phyloP scores from a whole-genome alignment of 176 grass and related monocot species.

The Hyparrhenia diplandra region DNA sequence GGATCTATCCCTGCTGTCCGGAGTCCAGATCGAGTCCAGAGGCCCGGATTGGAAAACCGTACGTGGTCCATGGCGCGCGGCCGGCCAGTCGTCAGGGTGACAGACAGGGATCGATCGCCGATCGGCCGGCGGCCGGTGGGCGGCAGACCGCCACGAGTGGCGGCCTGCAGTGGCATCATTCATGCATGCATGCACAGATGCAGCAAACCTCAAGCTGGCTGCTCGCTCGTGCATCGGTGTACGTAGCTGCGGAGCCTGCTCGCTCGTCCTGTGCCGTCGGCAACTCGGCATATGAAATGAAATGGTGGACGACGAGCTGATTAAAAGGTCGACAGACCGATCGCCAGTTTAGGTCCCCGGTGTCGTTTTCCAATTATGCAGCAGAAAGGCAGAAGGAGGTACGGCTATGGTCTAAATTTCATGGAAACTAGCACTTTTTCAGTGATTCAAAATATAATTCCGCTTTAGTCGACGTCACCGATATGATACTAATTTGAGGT shows the following conservation, averaged over 20 bases:
- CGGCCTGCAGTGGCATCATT: neutral
- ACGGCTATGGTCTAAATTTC: neutral
- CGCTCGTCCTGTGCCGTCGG: no score
- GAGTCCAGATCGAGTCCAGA: neutral
- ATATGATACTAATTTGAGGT: neutral
- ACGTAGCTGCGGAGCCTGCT: no score
- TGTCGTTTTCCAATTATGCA: slow-evolving; percentile 14
- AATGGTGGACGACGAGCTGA: neutral
- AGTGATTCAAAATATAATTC: neutral
- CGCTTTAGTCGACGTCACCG: neutral
- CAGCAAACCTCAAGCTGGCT: neutral
- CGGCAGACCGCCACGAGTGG: neutral
- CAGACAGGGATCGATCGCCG: neutral
- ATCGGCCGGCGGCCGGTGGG: neutral
- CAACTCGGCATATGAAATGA: neutral
- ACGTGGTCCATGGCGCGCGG: neutral
- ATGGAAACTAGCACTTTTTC: neutral
- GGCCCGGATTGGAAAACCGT: neutral
- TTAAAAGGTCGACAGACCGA: no score
- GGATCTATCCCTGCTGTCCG: neutral
- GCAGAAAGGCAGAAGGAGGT: neutral
- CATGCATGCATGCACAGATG: neutral
- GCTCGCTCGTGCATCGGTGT: neutral
- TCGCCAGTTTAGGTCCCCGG: neutral
- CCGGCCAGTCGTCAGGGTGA: no score